These are phyloP conservation scores for Aspergillus uvarum DNA, from an alignment of 2,329 filamentous ascomycete species.

Conservation along the genomic window DNA sequence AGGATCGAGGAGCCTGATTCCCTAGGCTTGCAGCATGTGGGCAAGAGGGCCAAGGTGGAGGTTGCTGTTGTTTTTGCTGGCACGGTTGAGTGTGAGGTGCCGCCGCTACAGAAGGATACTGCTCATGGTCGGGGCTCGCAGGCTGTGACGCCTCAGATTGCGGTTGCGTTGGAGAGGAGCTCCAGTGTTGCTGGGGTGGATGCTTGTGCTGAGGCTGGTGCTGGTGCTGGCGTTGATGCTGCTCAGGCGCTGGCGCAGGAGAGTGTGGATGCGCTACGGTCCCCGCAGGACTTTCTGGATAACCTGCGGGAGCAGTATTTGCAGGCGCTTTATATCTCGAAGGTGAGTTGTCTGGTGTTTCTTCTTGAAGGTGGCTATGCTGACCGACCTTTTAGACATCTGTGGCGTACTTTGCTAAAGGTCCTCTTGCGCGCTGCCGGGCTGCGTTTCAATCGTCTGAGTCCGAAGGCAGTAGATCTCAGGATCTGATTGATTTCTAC, in stretches of 20 bases:
- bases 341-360: conserved; percentile 28
- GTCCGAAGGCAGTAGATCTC: conserved; percentile 21
- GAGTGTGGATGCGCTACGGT: conserved; percentile 23
- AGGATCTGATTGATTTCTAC: conserved; percentile 40
- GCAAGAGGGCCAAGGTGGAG: conserved; percentile 27
- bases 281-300: conserved; percentile 38
- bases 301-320: conserved; percentile 42
- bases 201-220: neutral
- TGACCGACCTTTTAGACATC: conserved; percentile 40
- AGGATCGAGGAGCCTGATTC: conserved; percentile 31
- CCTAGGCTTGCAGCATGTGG: conserved; percentile 16
- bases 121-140: neutral
- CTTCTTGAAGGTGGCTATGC: conserved; percentile 1
- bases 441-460: conserved; percentile 37
- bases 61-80: conserved; percentile 31
- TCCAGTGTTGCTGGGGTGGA: neutral
- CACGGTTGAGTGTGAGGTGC: neutral
- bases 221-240: neutral
- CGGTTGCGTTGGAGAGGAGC: neutral
- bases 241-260: conserved; percentile 15
- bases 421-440: conserved; percentile 49
- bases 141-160: neutral
- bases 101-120: neutral
- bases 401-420: conserved; percentile 53
- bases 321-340: conserved; percentile 46